Conservation (phyloP, 441 rosid genomes). For the Erysimum cheiri region DNA sequence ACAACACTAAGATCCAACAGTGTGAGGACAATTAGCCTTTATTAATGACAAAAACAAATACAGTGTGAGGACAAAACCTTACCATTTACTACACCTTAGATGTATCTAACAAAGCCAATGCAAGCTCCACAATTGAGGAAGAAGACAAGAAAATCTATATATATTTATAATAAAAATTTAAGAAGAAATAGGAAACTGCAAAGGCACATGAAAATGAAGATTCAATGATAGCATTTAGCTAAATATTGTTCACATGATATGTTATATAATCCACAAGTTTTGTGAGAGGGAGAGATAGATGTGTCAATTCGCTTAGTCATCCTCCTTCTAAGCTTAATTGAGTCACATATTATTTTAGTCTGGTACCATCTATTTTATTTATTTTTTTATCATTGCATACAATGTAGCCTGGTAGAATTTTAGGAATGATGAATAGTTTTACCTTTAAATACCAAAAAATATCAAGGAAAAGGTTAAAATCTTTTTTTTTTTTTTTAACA, state of each 20-base stretch:
- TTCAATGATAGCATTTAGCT: slow-evolving; percentile 28
- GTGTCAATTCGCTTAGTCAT: neutral
- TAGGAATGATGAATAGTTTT: neutral
- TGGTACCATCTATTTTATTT: neutral
- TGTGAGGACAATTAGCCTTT: slow-evolving; percentile 37
- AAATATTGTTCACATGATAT: slow-evolving; percentile 39
- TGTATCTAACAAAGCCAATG: slow-evolving; percentile 37
- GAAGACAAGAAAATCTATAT: slow-evolving; percentile 21
- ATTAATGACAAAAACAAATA: slow-evolving; percentile 30
- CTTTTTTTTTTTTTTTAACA: no score
- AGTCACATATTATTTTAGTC: slow-evolving; percentile 4
- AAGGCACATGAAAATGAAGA: slow-evolving; percentile 34
- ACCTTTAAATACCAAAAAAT: neutral
- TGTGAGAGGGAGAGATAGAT: slow-evolving; percentile 25
- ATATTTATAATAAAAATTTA: neutral
- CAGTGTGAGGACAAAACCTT: slow-evolving; percentile 27
- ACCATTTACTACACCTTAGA: slow-evolving; percentile 26
- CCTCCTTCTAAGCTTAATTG: neutral
- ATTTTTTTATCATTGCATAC: neutral
- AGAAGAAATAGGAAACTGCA: slow-evolving; percentile 5
- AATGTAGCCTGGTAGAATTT: neutral
- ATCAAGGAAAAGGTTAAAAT: neutral
- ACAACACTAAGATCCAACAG: slow-evolving; percentile 33
- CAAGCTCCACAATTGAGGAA: slow-evolving; percentile 23
- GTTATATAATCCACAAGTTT: slow-evolving; percentile 35